These are phyloP conservation scores for Eimeria acervulina DNA, from an alignment of 169 alveolate genomes.

Conservation along the genomic window DNA sequence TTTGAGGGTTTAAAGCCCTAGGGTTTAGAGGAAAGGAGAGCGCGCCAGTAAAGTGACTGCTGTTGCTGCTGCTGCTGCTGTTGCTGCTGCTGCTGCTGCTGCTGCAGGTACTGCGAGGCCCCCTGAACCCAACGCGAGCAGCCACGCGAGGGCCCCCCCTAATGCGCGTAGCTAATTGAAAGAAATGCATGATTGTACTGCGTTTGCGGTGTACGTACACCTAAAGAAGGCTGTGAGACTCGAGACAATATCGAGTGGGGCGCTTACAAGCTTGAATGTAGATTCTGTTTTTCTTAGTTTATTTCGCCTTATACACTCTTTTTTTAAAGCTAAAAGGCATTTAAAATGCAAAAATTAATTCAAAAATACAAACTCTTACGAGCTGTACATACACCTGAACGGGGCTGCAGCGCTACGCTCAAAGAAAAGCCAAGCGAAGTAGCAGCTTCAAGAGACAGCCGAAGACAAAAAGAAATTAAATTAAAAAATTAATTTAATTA, in stretches of 20 bases:
- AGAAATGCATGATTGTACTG: not conserved
- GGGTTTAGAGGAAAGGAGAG: too few species aligned
- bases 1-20: not conserved
- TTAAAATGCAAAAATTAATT: not conserved
- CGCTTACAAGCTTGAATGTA: not conserved
- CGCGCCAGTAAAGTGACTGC: not conserved
- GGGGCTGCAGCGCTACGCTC: not conserved
- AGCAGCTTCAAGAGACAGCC: not conserved
- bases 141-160: slow-evolving; percentile 5
- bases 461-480: too few species aligned
- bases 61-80: not conserved
- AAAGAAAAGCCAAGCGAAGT: not conserved
- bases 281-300: too few species aligned
- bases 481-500: too few species aligned
- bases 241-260: not conserved
- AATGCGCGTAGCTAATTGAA: not conserved
- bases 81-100: slow-evolving; percentile 40
- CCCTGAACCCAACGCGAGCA: not conserved
- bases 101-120: not conserved
- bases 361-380: not conserved
- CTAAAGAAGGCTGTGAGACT: not conserved
- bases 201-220: not conserved
- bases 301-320: too few species aligned
- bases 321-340: too few species aligned
- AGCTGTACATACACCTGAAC: not conserved